These are phyloP conservation scores for Murraya koenigii DNA, from an alignment of 345 rosid genomes.

Conservation along the genomic window DNA sequence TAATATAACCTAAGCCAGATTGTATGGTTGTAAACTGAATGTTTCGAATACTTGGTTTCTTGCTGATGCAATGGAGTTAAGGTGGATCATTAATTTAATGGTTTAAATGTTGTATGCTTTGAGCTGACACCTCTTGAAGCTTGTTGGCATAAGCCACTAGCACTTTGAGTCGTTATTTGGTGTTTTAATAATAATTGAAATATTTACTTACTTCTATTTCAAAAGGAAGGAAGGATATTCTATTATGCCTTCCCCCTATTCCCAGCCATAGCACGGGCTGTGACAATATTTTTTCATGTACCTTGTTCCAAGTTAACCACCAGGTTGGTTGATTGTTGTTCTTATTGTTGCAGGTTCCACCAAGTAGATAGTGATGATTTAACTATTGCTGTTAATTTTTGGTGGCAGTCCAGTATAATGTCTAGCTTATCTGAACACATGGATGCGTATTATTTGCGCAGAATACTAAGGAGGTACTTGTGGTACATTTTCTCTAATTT, in stretches of 20 bases:
- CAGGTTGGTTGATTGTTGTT: constrained; percentile 23
- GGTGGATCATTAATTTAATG: not conserved
- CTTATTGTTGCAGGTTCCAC: constrained; percentile 67
- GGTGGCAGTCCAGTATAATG: constrained; percentile 78
- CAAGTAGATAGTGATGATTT: constrained; percentile 80
- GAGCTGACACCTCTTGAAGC: not conserved
- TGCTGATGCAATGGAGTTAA: not conserved
- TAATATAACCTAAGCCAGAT: not conserved
- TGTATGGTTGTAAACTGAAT: not conserved
- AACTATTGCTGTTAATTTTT: constrained; percentile 81
- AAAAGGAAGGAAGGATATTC: no score
- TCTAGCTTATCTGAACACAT: constrained; percentile 68
- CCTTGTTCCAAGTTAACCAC: constrained; percentile 1
- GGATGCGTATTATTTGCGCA: constrained; percentile 85
- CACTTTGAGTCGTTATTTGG: not conserved
- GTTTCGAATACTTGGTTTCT: not conserved
- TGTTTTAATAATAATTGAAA: not conserved
- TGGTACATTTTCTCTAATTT: constrained; percentile 6
- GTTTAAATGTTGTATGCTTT: not conserved
- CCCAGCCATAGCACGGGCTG: no score
- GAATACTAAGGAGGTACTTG: constrained; percentile 64
- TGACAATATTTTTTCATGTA: not conserved
- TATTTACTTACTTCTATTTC: not conserved
- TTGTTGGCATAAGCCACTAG: not conserved
- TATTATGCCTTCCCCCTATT: no score